Percentiles rank a stretch among this genome's conserved stretches.
These are phyloP conservation scores for Asparagopsis taxiformis DNA, from an alignment of 31 red algal species.

Conservation along the genomic window DNA sequence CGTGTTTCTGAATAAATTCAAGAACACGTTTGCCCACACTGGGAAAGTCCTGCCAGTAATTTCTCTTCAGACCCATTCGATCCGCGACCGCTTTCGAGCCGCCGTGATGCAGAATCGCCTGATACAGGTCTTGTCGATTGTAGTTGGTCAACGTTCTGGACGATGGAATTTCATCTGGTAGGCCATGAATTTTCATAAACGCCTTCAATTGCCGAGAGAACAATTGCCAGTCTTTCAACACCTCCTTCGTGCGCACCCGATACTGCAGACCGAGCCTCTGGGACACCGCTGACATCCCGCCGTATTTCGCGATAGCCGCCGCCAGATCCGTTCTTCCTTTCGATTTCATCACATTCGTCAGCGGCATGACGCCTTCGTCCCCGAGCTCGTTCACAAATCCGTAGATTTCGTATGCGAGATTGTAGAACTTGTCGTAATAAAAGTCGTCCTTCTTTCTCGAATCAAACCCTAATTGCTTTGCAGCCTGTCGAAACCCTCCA, in stretches of 20 bases:
- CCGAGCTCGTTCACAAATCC: slow-evolving; percentile 11
- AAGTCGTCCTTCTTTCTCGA: slow-evolving; percentile 47
- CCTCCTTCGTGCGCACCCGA: slow-evolving; percentile 31
- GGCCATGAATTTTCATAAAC: slow-evolving; percentile 23
- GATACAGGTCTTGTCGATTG: slow-evolving; percentile 34
- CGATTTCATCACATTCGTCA: slow-evolving; percentile 11
- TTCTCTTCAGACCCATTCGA: slow-evolving; percentile 42
- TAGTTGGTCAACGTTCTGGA: slow-evolving; percentile 15
- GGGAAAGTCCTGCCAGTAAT: slow-evolving; percentile 45
- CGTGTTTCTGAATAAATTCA: slow-evolving; percentile 55
- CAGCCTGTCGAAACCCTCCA: slow-evolving; percentile 38
- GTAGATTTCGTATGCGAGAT: slow-evolving; percentile 42
- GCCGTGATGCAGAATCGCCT: slow-evolving; percentile 39
- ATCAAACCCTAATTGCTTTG: slow-evolving; percentile 18
- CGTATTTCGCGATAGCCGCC: slow-evolving; percentile 53
- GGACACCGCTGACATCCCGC: slow-evolving; percentile 58
- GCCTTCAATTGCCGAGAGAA: slow-evolving; percentile 19
- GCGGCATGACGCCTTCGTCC: slow-evolving; percentile 42
- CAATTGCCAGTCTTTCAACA: slow-evolving; percentile 32
- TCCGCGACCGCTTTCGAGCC: slow-evolving; percentile 33
- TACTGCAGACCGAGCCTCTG: slow-evolving; percentile 65
- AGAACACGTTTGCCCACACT: slow-evolving; percentile 49
- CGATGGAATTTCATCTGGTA: slow-evolving; percentile 26
- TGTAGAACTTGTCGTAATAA: slow-evolving; percentile 48
- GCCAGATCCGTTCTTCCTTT: slow-evolving; percentile 46